Conservation (phyloP, 2,329 filamentous ascomycete species). For the Pseudopithomyces maydicus region DNA sequence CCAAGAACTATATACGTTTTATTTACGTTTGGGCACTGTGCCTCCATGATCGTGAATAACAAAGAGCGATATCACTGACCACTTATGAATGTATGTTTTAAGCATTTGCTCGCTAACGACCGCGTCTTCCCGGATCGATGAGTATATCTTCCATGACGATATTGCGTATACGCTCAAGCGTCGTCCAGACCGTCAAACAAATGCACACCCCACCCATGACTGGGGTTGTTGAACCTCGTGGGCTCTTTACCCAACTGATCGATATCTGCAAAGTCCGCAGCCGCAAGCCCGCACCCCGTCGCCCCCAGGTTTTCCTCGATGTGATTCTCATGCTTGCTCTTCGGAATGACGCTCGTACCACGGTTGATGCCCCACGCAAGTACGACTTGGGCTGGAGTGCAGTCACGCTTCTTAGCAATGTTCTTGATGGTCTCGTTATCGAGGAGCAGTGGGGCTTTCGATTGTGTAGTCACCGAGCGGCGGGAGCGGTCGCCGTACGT, state of each 20-base stretch:
- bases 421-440: constrained; percentile 63
- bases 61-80: too few species aligned
- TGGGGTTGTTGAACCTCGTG: constrained; percentile 49
- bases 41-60: too few species aligned
- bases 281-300: constrained; percentile 41
- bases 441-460: constrained; percentile 46
- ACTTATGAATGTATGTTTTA: too few species aligned
- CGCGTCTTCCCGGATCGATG: neutral
- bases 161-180: constrained; percentile 1
- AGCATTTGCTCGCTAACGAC: neutral
- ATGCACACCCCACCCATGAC: constrained; percentile 47
- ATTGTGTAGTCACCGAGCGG: constrained; percentile 26
- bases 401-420: constrained; percentile 65
- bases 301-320: constrained; percentile 53
- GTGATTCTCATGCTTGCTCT: constrained; percentile 44
- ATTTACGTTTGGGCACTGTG: too few species aligned
- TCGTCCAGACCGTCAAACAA: constrained; percentile 51
- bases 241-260: constrained; percentile 39
- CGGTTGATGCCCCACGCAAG: constrained; percentile 82
- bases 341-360: constrained; percentile 20
- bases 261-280: constrained; percentile 45
- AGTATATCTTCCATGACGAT: neutral
- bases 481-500: constrained; percentile 16
- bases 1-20: too few species aligned
- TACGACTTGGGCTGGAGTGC: constrained; percentile 75